Evolutionary conservation across 768 basidiomycete genomes (phyloP).

Genomic region (Boletales sp.): DNA sequence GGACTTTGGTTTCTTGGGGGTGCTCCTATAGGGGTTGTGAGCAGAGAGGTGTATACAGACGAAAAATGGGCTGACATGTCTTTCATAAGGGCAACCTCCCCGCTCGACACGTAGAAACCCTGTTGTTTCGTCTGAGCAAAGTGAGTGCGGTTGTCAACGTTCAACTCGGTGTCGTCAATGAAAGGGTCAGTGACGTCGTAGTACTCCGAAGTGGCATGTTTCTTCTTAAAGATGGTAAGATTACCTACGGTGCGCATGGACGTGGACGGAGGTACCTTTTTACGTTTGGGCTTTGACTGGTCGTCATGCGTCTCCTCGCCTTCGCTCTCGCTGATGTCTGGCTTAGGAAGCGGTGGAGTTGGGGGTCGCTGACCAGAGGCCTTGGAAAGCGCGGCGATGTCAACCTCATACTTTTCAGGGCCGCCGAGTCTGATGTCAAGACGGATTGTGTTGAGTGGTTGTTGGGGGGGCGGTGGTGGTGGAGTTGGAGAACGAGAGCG

Average conservation of each 20-base stretch:
- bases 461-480: slow-evolving; percentile 45
- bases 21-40: slow-evolving; percentile 33
- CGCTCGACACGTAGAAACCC: slow-evolving; percentile 89
- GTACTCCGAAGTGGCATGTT: slow-evolving; percentile 61
- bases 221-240: slow-evolving; percentile 35
- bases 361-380: slow-evolving; percentile 61
- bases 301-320: slow-evolving; percentile 41
- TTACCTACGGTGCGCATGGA: neutral
- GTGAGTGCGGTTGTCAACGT: slow-evolving; percentile 84
- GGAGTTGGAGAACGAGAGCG: slow-evolving; percentile 60
- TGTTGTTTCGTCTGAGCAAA: slow-evolving; percentile 90
- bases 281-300: slow-evolving; percentile 32
- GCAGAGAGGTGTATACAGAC: neutral
- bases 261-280: slow-evolving; percentile 32
- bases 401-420: slow-evolving; percentile 71
- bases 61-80: slow-evolving; percentile 47
- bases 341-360: slow-evolving; percentile 49
- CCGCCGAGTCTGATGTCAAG: slow-evolving; percentile 70
- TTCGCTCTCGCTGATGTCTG: slow-evolving; percentile 56
- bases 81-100: slow-evolving; percentile 82
- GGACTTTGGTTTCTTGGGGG: slow-evolving; percentile 71
- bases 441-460: slow-evolving; percentile 58
- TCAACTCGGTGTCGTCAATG: slow-evolving; percentile 95
- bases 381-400: slow-evolving; percentile 55
- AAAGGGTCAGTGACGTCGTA: slow-evolving; percentile 93